Base-by-base conservation (phyloP, 805 yeast genomes). In the Maudiozyma barnettii region DNA sequence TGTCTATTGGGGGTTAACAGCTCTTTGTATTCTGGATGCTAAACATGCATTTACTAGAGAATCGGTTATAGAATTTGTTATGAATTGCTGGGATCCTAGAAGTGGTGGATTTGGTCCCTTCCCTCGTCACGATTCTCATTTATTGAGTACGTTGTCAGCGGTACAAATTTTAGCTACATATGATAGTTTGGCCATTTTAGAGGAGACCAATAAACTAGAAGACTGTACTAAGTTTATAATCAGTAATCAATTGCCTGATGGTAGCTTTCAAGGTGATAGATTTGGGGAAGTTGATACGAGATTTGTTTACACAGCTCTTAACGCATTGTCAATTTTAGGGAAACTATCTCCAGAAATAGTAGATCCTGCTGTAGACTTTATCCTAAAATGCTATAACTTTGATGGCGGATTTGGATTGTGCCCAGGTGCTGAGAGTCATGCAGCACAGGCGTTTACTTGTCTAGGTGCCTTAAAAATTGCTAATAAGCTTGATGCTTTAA, bases 371-470 rank as follows among this genome's bases (percentile, higher is more conserved):
- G 81, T 78, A 1, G 68, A 68, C 0, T 91, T 79, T 65, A 76
- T 91, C 1, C 54, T 75, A 45, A 59, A 60, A 35, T 93, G 99
- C 65, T 82, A 76, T 51, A 93, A 93, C 63, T 91, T 88, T 60
- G 99, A 93, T 62, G 99, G 99, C 3, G 96, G 95, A 0, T 93
- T 84, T 71, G 99, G 99, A 0, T 71, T 86, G 66, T 79, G 79
- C 8, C 98, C 99, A 0, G 96, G 96, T 0, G 91, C 95, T 0
- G 99, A 93, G 64, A 81, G 91, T 41, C 99, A 93, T 64, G 82
- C 95, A 1, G 97, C 96, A 0, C 95, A 86, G 63, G 84, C 82
- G 0, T 89, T 88, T 57, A 86, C 95, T 0, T 89, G 95, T 51
- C 62, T 93, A 1, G 98, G 84, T 0, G 75, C 95, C 0, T 69